These are phyloP conservation scores for Alternaria burnsii DNA, from an alignment of 2,329 filamentous ascomycete genomes.

Conservation along the genomic window DNA sequence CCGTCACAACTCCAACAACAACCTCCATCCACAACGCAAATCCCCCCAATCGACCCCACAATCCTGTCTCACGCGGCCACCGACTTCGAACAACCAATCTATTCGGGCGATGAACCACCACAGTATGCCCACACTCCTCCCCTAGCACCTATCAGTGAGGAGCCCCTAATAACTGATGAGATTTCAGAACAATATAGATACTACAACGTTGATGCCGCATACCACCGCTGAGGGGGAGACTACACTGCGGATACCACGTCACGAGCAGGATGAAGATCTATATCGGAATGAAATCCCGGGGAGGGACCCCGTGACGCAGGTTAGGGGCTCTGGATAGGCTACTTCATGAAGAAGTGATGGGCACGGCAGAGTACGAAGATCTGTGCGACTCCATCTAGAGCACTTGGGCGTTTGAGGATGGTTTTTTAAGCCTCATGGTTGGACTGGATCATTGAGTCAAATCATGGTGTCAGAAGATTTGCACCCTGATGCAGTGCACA, in stretches of 20 bases:
- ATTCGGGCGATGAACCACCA: constrained; percentile 22
- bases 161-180: constrained; percentile 38
- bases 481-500: background rate
- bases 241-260: constrained; percentile 26
- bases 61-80: constrained; percentile 42
- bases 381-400: background rate
- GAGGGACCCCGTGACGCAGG: constrained; percentile 26
- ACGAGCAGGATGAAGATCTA: constrained; percentile 44
- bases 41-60: constrained; percentile 38
- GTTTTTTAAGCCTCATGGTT: background rate
- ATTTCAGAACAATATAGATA: constrained; percentile 41
- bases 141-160: constrained; percentile 3
- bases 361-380: background rate
- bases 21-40: constrained; percentile 11
- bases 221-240: constrained; percentile 22
- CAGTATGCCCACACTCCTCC: constrained; percentile 18
- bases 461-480: background rate
- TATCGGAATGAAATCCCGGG: constrained; percentile 33
- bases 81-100: constrained; percentile 43
- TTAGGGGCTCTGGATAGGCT: constrained; percentile 1
- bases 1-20: background rate
- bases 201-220: constrained; percentile 33
- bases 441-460: background rate
- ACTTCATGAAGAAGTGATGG: background rate
- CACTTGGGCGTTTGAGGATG: background rate